Evolutionary conservation across 768 basidiomycete species (phyloP), one percentile per base, ranked within the genome.

Genomic region (Mycena maculata): DNA sequence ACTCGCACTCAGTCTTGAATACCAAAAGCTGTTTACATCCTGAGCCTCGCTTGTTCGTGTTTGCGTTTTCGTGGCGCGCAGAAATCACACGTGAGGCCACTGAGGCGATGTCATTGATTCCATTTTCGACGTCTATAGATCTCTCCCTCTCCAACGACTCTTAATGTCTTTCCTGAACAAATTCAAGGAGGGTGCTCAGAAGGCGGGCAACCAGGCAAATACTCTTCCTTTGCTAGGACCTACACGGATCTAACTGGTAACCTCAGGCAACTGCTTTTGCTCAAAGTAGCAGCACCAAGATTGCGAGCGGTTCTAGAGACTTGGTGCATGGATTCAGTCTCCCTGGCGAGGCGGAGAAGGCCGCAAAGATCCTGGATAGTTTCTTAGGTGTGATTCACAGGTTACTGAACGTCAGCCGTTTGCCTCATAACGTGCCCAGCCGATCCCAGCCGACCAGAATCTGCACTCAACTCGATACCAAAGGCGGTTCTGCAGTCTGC

Each of bases 341-440:
- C 25, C 95, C 95, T 22, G 95, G 94, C 65, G 96, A 99, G 78
- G 92, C 95, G 44, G 92, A 95, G 66, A 98, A 98, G 76, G 94
- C 96, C 0, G 95, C 96, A 18, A 93, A 91, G 79, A 98, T 97
- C 73, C 81, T 98, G 31, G 90, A 89, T 68, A 90, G 89, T 69
- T 98, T 98, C 84, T 84, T 97, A n/a, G 96, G 94, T 95, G 75
- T 60, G 68, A 49, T 62, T 23, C 49, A 58, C 50, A 58, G 28
- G 33, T 52, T 45, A 50, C 39, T 48, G 20, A 30, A 41, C 25
- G 22, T 31, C 55, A 52, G 67, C 55, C 68, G 30, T 63, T 56
- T 33, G 45, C 58, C 74, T 33, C 28, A 44, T 30, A 71, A 33
- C 33, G 36, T 42, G 27, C 22, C 41, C 65, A 96, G 96, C 96